These are phyloP conservation scores for Ophiosphaerella korrae DNA, from an alignment of 2,329 filamentous ascomycete genomes.

Conservation along the genomic window DNA sequence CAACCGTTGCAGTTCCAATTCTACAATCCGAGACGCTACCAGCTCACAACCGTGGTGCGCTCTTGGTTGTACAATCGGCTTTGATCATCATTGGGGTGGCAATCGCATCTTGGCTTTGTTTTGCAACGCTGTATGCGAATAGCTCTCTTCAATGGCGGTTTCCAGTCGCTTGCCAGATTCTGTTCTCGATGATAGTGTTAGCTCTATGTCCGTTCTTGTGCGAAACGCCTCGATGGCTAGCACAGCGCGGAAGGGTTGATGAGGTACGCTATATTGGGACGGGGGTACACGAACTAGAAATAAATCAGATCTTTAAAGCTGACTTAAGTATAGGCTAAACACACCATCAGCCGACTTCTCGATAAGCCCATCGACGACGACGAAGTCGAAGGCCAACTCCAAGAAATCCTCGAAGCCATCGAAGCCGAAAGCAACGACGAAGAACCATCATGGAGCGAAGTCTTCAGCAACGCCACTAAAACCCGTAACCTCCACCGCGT, in stretches of 20 bases:
- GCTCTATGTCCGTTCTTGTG: slow-evolving; percentile 51
- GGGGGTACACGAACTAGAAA: too few relatives aligned
- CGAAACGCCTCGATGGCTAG: slow-evolving; percentile 49
- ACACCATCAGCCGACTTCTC: slow-evolving; percentile 36
- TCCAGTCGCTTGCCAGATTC: slow-evolving; percentile 60
- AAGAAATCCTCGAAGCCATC: slow-evolving; percentile 43
- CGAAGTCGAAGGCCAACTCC: slow-evolving; percentile 43
- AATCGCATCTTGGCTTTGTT: slow-evolving; percentile 20
- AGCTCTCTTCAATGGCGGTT: slow-evolving; percentile 42
- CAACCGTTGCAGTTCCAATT: slow-evolving; percentile 54
- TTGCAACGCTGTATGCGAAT: slow-evolving; percentile 15
- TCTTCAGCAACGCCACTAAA: slow-evolving; percentile 45
- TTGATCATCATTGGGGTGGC: slow-evolving; percentile 23
- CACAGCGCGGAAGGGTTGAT: slow-evolving; percentile 27
- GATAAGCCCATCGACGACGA: slow-evolving; percentile 38
- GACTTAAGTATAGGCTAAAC: slow-evolving; percentile 8
- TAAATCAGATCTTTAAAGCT: neutral
- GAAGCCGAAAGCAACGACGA: slow-evolving; percentile 34
- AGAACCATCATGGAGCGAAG: slow-evolving; percentile 43
- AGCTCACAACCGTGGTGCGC: slow-evolving; percentile 20
- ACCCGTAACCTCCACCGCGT: slow-evolving; percentile 44
- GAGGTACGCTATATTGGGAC: slow-evolving; percentile 24
- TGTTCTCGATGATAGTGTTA: slow-evolving; percentile 62
- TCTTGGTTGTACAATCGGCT: slow-evolving; percentile 18
- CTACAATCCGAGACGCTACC: slow-evolving; percentile 49